phyloP scores from a whole-genome alignment of 2,329 filamentous ascomycete species.

The Blastomyces silverae region DNA sequence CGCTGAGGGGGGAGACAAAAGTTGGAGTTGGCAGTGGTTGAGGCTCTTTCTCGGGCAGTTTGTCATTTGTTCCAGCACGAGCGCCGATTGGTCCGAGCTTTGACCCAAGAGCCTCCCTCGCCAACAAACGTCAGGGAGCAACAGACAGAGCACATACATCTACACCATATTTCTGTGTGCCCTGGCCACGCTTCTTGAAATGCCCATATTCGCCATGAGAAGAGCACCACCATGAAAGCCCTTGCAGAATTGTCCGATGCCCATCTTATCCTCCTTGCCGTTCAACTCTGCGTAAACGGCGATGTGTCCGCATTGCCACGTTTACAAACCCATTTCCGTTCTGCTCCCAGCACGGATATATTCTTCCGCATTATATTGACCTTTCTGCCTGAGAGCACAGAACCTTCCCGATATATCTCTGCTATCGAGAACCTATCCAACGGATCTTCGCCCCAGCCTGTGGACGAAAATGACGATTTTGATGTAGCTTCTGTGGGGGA shows the following conservation, averaged over 20 bases:
- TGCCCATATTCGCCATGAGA: slow-evolving; percentile 15
- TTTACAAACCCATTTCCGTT: slow-evolving; percentile 45
- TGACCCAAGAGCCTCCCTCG: neutral
- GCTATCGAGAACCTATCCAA: slow-evolving; percentile 46
- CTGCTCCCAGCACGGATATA: slow-evolving; percentile 47
- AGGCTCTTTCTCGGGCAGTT: neutral
- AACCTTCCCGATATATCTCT: slow-evolving; percentile 45
- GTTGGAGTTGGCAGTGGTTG: neutral
- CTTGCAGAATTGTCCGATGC: slow-evolving; percentile 44
- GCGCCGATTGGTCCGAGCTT: slow-evolving; percentile 19
- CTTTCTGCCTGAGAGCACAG: slow-evolving; percentile 53
- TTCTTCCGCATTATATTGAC: slow-evolving; percentile 55
- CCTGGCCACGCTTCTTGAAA: neutral
- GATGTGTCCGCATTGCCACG: slow-evolving; percentile 48
- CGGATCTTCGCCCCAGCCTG: slow-evolving; percentile 22
- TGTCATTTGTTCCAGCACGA: slow-evolving; percentile 10
- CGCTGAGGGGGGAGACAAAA: neutral
- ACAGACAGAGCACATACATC: neutral
- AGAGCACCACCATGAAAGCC: slow-evolving; percentile 32
- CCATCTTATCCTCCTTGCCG: slow-evolving; percentile 54
- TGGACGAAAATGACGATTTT: slow-evolving; percentile 27
- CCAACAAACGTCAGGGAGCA: neutral
- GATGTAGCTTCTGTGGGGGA: slow-evolving; percentile 45
- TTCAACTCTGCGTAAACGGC: slow-evolving; percentile 50
- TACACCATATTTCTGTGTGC: neutral